phyloP scores from a whole-genome alignment of 78 protist species.

The Guillardia theta region DNA sequence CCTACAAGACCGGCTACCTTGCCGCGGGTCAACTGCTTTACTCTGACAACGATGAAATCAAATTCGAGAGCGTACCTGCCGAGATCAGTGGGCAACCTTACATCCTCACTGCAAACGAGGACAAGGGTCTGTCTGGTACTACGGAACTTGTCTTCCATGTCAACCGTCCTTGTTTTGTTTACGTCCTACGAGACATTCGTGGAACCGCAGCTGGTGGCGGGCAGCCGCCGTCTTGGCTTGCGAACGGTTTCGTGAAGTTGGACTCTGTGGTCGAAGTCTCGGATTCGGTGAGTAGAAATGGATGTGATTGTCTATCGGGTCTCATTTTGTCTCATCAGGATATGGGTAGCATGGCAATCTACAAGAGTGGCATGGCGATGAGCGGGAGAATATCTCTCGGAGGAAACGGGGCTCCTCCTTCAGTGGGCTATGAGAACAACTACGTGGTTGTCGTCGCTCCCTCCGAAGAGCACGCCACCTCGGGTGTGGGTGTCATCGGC shows the following conservation, averaged over 20 bases:
- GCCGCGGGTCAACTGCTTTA: too few relatives aligned
- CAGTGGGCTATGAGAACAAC: neutral
- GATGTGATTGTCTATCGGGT: too few relatives aligned
- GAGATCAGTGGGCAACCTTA: neutral
- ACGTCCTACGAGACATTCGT: neutral
- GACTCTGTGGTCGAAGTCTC: neutral
- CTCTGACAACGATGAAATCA: neutral
- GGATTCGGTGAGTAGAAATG: neutral
- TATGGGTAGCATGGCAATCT: too few relatives aligned
- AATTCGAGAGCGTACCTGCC: neutral
- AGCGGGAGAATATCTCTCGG: neutral
- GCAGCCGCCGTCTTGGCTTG: neutral
- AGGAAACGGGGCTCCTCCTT: neutral
- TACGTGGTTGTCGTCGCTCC: neutral
- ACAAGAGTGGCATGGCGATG: constrained; percentile 8
- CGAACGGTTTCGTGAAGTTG: neutral
- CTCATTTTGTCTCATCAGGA: too few relatives aligned
- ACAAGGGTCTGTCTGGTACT: neutral
- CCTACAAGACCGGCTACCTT: too few relatives aligned
- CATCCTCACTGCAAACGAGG: neutral
- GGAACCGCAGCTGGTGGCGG: neutral
- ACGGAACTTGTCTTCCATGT: neutral
- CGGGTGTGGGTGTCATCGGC: neutral
- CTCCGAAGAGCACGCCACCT: neutral
- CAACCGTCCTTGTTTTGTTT: neutral